A percentile compares a stretch with the other conserved stretches of the same genome.
These are phyloP conservation scores for Paraphaeosphaeria minitans DNA, from an alignment of 2,329 filamentous ascomycete species.

Conservation along the genomic window DNA sequence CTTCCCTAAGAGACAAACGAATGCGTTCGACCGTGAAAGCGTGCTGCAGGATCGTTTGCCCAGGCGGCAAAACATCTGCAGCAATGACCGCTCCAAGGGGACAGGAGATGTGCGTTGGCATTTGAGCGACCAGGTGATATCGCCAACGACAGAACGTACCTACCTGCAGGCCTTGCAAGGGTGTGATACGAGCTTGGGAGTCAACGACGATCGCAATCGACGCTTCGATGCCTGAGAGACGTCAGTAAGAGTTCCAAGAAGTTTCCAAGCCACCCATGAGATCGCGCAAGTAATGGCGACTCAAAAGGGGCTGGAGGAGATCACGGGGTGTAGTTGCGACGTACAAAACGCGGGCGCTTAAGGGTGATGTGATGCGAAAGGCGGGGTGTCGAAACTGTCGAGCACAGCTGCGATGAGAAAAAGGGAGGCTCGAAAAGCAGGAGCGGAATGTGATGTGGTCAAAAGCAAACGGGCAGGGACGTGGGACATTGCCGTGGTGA, in stretches of 20 bases:
- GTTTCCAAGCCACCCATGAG: constrained; percentile 5
- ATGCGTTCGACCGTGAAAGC: neutral
- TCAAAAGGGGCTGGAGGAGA: constrained; percentile 6
- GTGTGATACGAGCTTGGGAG: neutral
- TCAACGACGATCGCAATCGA: neutral
- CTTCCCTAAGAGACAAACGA: constrained; percentile 22
- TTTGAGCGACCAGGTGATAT: neutral
- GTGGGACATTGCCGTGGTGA: constrained; percentile 20
- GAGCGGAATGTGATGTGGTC: constrained; percentile 7
- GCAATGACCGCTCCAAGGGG: neutral
- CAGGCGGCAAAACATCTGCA: neutral
- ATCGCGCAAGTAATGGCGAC: constrained; percentile 4
- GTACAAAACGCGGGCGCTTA: constrained; percentile 1
- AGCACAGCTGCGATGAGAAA: constrained; percentile 7
- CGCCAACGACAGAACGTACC: constrained; percentile 11
- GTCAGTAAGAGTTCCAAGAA: constrained; percentile 12
- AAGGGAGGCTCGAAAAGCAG: constrained; percentile 8
- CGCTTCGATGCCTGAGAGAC: neutral
- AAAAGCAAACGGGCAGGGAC: constrained; percentile 18
- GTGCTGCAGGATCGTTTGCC: constrained; percentile 1
- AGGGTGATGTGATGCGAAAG: constrained; percentile 3
- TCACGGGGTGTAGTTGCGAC: constrained; percentile 7
- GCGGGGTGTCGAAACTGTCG: constrained; percentile 7
- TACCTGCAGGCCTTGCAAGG: constrained; percentile 9
- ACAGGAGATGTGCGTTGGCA: neutral